These are phyloP conservation scores for Trichophyton simii DNA, from an alignment of 2,329 filamentous ascomycete species.

Conservation along the genomic window DNA sequence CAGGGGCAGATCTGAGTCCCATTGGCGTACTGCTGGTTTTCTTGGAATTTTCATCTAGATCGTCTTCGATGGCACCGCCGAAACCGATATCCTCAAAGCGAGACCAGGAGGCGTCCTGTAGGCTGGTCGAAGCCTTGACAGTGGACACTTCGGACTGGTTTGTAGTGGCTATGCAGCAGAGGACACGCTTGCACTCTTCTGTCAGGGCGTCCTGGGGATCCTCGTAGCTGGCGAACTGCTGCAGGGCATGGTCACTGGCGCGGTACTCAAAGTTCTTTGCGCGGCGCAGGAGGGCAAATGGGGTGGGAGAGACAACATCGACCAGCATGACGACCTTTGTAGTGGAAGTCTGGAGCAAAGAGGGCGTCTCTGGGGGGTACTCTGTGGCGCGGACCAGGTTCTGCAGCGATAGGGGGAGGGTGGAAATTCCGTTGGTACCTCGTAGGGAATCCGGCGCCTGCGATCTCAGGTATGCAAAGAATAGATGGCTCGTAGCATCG, in stretches of 20 bases:
- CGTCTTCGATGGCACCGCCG: constrained; percentile 57
- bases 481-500: constrained; percentile 90
- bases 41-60: constrained; percentile 25
- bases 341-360: constrained; percentile 64
- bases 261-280: constrained; percentile 93
- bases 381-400: constrained; percentile 83
- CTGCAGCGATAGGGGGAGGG: constrained; percentile 80
- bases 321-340: constrained; percentile 95
- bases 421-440: constrained; percentile 64
- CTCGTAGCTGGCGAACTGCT: constrained; percentile 75
- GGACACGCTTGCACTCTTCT: constrained; percentile 83
- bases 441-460: constrained; percentile 63
- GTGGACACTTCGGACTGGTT: constrained; percentile 72
- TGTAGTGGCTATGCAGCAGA: constrained; percentile 73
- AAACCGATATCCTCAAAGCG: constrained; percentile 94
- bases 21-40: constrained; percentile 37
- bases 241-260: constrained; percentile 72
- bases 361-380: constrained; percentile 73
- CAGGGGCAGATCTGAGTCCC: constrained; percentile 41
- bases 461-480: constrained; percentile 92
- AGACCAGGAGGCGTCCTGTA: constrained; percentile 86
- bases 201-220: constrained; percentile 81
- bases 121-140: constrained; percentile 56
- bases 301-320: constrained; percentile 84
- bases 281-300: constrained; percentile 77